A percentile compares a stretch with the other conserved stretches of the same genome.
phyloP scores from a whole-genome alignment of 495 filamentous ascomycete species.

The Xanthoparmelia taractica region DNA sequence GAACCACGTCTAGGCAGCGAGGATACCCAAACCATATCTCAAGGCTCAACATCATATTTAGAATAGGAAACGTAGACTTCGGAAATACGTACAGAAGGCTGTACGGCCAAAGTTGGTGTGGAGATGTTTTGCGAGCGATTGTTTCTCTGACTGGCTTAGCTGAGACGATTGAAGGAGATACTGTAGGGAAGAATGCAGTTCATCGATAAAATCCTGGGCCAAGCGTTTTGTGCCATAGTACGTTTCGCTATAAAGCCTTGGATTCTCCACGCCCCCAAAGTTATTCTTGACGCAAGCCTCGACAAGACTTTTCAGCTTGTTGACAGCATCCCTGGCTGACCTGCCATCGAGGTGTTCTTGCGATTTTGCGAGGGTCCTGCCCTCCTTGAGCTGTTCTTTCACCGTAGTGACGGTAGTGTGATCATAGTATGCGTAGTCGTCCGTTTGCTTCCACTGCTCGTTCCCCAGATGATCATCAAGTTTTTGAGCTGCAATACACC shows the following conservation, averaged over 20 bases:
- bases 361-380: constrained; percentile 49
- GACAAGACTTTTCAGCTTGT: constrained; percentile 65
- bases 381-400: constrained; percentile 59
- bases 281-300: constrained; percentile 96
- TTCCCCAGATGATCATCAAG: constrained; percentile 80
- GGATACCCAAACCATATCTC: too few species aligned
- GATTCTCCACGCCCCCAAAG: constrained; percentile 91
- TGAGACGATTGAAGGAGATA: constrained; percentile 59
- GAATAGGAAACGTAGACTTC: too few species aligned
- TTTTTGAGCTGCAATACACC: constrained; percentile 66
- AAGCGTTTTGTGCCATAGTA: constrained; percentile 93
- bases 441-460: constrained; percentile 73
- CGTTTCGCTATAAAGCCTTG: constrained; percentile 85
- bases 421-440: constrained; percentile 95
- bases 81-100: constrained; percentile 84
- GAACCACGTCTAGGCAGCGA: too few species aligned
- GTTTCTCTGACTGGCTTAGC: constrained; percentile 65
- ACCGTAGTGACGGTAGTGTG: constrained; percentile 70
- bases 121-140: constrained; percentile 76
- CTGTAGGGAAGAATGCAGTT: constrained; percentile 52
- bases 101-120: constrained; percentile 88
- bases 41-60: too few species aligned
- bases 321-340: constrained; percentile 42
- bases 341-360: constrained; percentile 37
- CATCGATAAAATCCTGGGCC: constrained; percentile 82